Conservation (phyloP, 2,329 filamentous ascomycete species). For the Chaetomiaceae sp. region DNA sequence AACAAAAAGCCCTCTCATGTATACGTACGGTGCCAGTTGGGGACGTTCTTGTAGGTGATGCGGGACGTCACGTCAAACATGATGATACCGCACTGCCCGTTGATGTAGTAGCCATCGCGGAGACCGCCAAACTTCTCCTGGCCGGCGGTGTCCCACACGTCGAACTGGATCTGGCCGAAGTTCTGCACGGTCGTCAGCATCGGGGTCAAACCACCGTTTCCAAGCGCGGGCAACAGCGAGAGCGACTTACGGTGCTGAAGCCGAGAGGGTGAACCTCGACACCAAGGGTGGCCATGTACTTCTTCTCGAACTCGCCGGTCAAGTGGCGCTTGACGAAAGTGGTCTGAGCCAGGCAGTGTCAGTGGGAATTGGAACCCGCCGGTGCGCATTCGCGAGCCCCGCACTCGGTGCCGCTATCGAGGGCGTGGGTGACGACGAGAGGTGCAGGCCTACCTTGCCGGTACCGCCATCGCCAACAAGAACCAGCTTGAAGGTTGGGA, state of each 20-base stretch:
- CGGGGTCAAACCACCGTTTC: constrained; percentile 14
- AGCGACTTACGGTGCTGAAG: constrained; percentile 83
- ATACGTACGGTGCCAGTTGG: constrained; percentile 98
- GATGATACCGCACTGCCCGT: constrained; percentile 99
- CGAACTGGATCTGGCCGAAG: constrained; percentile 94
- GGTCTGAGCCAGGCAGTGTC: constrained; percentile 54
- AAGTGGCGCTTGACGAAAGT: constrained; percentile 99
- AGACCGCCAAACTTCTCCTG: constrained; percentile 99
- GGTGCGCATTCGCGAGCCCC: constrained; percentile 15
- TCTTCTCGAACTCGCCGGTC: constrained; percentile 99
- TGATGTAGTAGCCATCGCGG: constrained; percentile 99
- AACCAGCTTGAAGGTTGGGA: constrained; percentile 98
- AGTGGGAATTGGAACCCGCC: constrained; percentile 14
- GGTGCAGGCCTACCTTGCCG: constrained; percentile 71
- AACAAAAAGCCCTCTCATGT: neutral
- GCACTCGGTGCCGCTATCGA: constrained; percentile 13
- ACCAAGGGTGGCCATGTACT: constrained; percentile 99
- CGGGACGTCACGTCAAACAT: constrained; percentile 99
- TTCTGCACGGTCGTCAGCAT: constrained; percentile 59
- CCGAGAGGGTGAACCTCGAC: constrained; percentile 98
- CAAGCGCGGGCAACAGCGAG: constrained; percentile 10
- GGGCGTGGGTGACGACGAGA: constrained; percentile 6
- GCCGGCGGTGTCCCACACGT: constrained; percentile 98
- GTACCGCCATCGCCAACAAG: constrained; percentile 99
- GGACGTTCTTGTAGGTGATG: constrained; percentile 99